Percentiles rank a stretch among this genome's conserved stretches.
These are phyloP conservation scores for Gautieria morchelliformis DNA, from an alignment of 768 basidiomycete genomes.

Conservation along the genomic window DNA sequence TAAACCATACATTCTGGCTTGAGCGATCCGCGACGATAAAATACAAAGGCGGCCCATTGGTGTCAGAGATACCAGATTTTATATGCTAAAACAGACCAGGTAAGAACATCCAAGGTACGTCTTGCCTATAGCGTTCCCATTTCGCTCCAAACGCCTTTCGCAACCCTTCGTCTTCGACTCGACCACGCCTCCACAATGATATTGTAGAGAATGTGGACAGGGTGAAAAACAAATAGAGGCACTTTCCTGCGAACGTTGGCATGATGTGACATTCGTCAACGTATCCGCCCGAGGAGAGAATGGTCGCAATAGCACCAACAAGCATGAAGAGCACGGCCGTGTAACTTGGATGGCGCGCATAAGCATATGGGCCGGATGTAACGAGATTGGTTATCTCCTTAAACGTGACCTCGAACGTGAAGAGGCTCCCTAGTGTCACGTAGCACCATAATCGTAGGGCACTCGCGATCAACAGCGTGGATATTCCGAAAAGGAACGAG, in stretches of 20 bases:
- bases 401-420: constrained; percentile 17
- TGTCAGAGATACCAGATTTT: no score
- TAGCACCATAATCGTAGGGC: constrained; percentile 8
- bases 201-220: neutral
- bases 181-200: constrained; percentile 27
- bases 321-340: constrained; percentile 5
- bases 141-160: constrained; percentile 33
- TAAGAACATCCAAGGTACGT: constrained; percentile 41
- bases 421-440: constrained; percentile 11
- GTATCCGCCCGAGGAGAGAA: neutral
- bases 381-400: constrained; percentile 12
- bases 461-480: neutral
- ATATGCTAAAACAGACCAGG: constrained; percentile 27
- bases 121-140: constrained; percentile 38
- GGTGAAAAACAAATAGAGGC: no score
- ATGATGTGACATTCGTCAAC: neutral
- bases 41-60: no score
- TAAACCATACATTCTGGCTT: no score
- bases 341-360: constrained; percentile 16
- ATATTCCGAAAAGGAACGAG: neutral
- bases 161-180: constrained; percentile 44
- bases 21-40: no score
- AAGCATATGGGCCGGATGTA: constrained; percentile 13
- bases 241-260: neutral
- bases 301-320: neutral